These are phyloP conservation scores for Boletellus ananas DNA, from an alignment of 768 basidiomycete species.

Conservation along the genomic window DNA sequence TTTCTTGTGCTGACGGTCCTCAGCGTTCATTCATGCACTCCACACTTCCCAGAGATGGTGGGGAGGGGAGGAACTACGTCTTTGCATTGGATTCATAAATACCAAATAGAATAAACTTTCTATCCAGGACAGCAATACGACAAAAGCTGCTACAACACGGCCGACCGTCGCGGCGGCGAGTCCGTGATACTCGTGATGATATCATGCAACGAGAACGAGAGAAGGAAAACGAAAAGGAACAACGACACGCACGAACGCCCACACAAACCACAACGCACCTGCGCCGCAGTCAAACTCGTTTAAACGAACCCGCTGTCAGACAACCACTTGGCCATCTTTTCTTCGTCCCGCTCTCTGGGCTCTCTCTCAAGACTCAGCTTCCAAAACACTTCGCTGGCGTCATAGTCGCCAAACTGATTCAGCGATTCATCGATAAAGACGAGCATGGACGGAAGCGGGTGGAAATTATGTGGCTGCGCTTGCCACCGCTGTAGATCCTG, in stretches of 20 bases:
- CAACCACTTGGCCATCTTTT: constrained; percentile 40
- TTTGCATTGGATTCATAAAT: constrained; percentile 1
- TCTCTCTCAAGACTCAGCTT: constrained; percentile 48
- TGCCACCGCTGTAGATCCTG: constrained; percentile 58
- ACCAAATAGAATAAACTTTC: constrained; percentile 6
- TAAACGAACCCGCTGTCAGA: constrained; percentile 39
- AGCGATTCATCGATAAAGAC: constrained; percentile 43
- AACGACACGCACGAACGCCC: neutral
- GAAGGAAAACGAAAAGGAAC: neutral
- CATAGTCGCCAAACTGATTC: constrained; percentile 32
- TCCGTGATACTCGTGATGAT: neutral
- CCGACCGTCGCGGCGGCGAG: neutral
- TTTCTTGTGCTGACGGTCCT: too few relatives aligned
- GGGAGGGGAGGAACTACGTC: too few relatives aligned
- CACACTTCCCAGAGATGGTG: too few relatives aligned
- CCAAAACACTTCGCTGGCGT: constrained; percentile 38
- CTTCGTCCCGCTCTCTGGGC: constrained; percentile 53
- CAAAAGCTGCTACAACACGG: too few relatives aligned
- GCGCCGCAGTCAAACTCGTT: neutral
- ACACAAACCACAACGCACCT: neutral
- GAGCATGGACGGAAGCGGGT: constrained; percentile 39
- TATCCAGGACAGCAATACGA: neutral
- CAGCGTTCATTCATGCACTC: too few relatives aligned
- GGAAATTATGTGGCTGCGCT: constrained; percentile 52
- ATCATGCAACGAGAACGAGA: neutral